Conservation (phyloP, 164 flowering plant species). For the Macadamia tetraphylla region DNA sequence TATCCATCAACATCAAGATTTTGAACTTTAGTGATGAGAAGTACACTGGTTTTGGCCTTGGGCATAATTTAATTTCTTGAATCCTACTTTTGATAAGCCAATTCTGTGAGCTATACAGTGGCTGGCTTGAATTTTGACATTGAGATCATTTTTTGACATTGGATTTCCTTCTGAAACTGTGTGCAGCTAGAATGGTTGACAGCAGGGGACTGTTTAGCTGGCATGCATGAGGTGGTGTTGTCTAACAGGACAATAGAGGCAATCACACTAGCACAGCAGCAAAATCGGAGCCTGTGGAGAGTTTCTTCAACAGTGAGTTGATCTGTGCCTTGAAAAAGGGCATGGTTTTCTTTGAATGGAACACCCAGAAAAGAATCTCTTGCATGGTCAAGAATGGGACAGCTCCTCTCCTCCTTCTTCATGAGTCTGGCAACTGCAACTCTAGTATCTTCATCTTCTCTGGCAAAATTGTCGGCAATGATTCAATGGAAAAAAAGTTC, state of each 20-base stretch:
- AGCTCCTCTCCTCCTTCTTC: too few species aligned
- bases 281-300: conserved; percentile 90
- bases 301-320: conserved; percentile 92
- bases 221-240: conserved; percentile 98
- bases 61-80: not conserved
- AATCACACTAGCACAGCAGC: conserved; percentile 52
- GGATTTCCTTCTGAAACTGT: not conserved
- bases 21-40: too few species aligned
- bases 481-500: too few species aligned
- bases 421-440: too few species aligned
- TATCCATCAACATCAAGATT: too few species aligned
- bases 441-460: too few species aligned
- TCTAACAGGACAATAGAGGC: conserved; percentile 70
- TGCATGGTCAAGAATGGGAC: too few species aligned
- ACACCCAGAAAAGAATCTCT: too few species aligned
- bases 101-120: not conserved
- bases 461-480: too few species aligned
- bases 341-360: too few species aligned
- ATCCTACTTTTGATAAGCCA: not conserved
- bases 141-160: not conserved
- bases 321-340: not conserved
- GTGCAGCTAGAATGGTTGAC: conserved; percentile 94
- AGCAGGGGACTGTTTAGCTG: conserved; percentile 89
- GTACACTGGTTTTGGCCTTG: too few species aligned
- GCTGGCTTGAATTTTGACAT: not conserved